phyloP scores from a whole-genome alignment of 352 stramenopile genomes.

The Phytophthora hibernalis region DNA sequence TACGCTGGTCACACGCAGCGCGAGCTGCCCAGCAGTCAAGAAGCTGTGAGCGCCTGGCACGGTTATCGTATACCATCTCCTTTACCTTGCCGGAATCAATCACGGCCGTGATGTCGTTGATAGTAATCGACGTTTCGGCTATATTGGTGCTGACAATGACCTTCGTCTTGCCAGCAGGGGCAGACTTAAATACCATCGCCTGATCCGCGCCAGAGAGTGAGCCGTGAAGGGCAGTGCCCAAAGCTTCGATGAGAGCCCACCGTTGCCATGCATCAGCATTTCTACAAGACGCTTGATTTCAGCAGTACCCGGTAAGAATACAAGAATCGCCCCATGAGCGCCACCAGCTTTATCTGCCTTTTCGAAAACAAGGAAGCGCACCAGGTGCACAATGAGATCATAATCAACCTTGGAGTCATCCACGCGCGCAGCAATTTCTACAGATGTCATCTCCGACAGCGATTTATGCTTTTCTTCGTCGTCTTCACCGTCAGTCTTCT shows the following conservation, averaged over 20 bases:
- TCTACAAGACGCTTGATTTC: constrained; percentile 88
- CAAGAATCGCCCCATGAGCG: constrained; percentile 68
- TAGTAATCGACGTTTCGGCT: constrained; percentile 91
- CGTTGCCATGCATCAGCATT: constrained; percentile 47
- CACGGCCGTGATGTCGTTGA: constrained; percentile 88
- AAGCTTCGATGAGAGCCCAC: constrained; percentile 51
- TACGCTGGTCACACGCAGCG: constrained; percentile 84
- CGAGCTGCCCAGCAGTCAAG: constrained; percentile 85
- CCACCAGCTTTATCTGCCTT: constrained; percentile 17
- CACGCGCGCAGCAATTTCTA: constrained; percentile 71
- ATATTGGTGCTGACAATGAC: constrained; percentile 91
- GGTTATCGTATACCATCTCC: constrained; percentile 89
- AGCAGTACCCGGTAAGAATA: constrained; percentile 83
- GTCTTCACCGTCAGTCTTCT: constrained; percentile 43
- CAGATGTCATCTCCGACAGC: constrained; percentile 41
- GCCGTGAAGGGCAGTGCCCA: constrained; percentile 81
- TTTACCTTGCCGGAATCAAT: constrained; percentile 90
- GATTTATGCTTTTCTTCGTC: constrained; percentile 35
- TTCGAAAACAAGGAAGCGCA: constrained; percentile 75
- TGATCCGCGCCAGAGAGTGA: constrained; percentile 80
- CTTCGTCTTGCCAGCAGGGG: constrained; percentile 76
- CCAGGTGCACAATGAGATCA: constrained; percentile 88
- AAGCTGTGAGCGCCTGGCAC: constrained; percentile 74
- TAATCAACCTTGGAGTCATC: constrained; percentile 96
- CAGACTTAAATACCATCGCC: constrained; percentile 71